phyloP scores from a whole-genome alignment of 371 early-diverging fungal genomes.

The Capillidium heterosporum region DNA sequence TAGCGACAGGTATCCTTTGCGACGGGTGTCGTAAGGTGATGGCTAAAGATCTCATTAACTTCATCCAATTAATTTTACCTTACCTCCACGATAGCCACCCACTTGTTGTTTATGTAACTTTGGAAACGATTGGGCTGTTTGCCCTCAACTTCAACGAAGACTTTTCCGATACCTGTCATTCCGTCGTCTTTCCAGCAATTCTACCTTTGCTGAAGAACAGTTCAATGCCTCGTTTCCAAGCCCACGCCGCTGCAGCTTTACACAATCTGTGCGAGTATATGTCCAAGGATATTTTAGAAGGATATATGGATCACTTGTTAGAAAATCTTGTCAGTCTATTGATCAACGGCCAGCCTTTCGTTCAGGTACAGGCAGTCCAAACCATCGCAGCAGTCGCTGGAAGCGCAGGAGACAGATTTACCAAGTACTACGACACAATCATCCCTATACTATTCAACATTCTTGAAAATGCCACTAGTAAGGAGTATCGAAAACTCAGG shows the following conservation, averaged over 20 bases:
- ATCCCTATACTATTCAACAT: constrained; percentile 85
- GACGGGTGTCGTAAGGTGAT: constrained; percentile 90
- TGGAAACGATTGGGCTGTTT: constrained; percentile 92
- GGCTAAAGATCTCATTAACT: constrained; percentile 69
- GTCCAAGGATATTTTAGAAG: constrained; percentile 54
- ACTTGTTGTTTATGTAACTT: constrained; percentile 89
- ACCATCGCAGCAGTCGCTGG: constrained; percentile 96
- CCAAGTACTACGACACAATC: constrained; percentile 73
- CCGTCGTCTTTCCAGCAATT: constrained; percentile 50
- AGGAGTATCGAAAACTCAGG: constrained; percentile 74
- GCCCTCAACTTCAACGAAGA: constrained; percentile 84
- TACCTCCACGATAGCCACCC: constrained; percentile 82
- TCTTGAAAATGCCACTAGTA: constrained; percentile 56
- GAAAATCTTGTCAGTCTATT: constrained; percentile 65
- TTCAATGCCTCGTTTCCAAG: constrained; percentile 65
- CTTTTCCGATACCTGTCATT: constrained; percentile 66
- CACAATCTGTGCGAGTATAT: constrained; percentile 90
- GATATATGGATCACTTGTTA: constrained; percentile 77
- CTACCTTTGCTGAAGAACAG: constrained; percentile 72
- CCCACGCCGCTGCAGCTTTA: constrained; percentile 90
- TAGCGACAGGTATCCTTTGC: constrained; percentile 86
- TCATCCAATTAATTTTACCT: constrained; percentile 64
- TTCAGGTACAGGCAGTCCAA: constrained; percentile 94
- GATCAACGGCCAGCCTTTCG: constrained; percentile 61
- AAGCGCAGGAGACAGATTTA: constrained; percentile 71